phyloP scores from a whole-genome alignment of 2,329 filamentous ascomycete genomes.

The Emergomyces africanus region DNA sequence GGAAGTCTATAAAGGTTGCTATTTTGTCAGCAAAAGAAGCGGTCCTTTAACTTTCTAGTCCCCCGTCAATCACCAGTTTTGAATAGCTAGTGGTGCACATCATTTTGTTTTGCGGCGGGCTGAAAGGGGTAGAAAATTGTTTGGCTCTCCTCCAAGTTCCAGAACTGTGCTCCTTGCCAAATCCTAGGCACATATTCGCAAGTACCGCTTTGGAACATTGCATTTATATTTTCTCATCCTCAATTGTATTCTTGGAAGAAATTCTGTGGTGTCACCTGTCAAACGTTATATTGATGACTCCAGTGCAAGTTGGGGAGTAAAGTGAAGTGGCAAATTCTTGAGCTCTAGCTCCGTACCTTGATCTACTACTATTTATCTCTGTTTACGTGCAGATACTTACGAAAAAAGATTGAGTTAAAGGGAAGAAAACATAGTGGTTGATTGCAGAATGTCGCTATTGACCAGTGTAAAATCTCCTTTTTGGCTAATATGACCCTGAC shows the following conservation, averaged over 20 bases:
- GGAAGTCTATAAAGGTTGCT: neutral
- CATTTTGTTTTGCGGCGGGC: neutral
- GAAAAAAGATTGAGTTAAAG: neutral
- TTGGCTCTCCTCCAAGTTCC: neutral
- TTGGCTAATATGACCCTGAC: neutral
- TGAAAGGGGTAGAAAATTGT: neutral
- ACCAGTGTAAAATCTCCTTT: neutral
- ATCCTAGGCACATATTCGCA: neutral
- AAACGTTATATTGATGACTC: neutral
- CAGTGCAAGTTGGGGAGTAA: neutral
- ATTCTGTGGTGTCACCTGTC: slow-evolving; percentile 1
- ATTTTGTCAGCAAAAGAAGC: neutral
- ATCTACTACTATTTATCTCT: neutral
- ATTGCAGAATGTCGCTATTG: neutral
- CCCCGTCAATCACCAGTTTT: neutral
- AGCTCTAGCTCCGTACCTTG: neutral
- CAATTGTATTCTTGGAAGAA: neutral
- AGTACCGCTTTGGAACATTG: neutral
- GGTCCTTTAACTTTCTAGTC: neutral
- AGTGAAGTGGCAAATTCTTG: neutral
- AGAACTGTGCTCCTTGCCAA: neutral
- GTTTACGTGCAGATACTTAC: neutral
- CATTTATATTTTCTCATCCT: neutral
- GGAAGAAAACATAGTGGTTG: neutral
- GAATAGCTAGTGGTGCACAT: neutral